Base-by-base conservation (phyloP, 1,284 basidiomycete species). In the Ustilago hordei region DNA sequence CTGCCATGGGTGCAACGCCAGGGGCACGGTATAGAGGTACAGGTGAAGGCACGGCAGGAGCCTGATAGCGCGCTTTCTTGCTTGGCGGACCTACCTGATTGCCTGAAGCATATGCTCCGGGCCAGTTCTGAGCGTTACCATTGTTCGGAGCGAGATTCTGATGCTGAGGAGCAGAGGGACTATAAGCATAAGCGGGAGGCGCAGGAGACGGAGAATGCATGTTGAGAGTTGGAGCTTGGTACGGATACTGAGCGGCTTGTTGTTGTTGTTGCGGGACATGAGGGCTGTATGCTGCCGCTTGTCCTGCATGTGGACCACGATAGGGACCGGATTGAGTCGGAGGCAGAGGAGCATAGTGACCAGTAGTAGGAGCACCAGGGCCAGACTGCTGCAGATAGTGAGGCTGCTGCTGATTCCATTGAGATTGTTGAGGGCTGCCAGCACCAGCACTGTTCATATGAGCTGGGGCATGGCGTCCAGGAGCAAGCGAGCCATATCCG, bases 341-440 rank as follows among this genome's bases (percentile, higher is more conserved):
- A 32, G 55, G 60, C 47, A 47, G 63, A 39, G 60, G 52, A 23
- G 60, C 60, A 64, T 59, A 63, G 3, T 60, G 67, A 3, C 45
- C 60, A 35, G 64, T 17, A 28, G 36, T 53, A n/a, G 67, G 64
- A 6, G 60, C 60, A 11, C 36, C 54, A 11, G 56, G 55, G n/a
- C 73, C 61, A n/a, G 58, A 60, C 56, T 74, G 79, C 47, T 66
- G 79, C 19, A 74, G 73, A 61, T 79, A 79, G 43, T 74, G 71
- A 31, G 52, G 75, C 64, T 57, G 69, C 58, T 78, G 80, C 58
- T 80, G 75, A 32, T 76, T 79, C 80, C 78, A 80, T 45, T 80
- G 69, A 23, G 63, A 38, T 45, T 79, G 80, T 50, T 72, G 73
- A 17, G 63, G 56, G 23, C 66, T 60, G 31, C 12, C 52, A 8